Base-by-base conservation (phyloP, 2,329 filamentous ascomycete genomes). In the Parascedosporium putredinis region DNA sequence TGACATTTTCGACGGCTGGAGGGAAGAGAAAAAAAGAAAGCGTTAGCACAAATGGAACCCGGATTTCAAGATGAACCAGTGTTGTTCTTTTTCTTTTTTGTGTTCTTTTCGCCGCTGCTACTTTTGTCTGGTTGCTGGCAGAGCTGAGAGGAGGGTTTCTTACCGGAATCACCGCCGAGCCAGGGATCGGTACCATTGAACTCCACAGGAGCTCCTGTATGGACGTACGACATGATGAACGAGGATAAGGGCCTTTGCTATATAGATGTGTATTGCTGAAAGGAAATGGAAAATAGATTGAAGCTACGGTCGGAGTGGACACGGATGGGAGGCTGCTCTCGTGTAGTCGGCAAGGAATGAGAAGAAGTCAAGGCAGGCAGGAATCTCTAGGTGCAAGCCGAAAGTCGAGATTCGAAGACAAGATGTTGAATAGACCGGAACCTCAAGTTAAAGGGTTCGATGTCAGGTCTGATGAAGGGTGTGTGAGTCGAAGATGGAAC, bases 1-100 rank as follows among this genome's bases (percentile, higher is more conserved):
- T 97, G 64, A 96, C 69, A 70, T 97, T 96, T 62, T 88, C 83
- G 63, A 73, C 78, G 59, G 75, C 90, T n/a, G n/a, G n/a, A n/a
- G n/a, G n/a, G n/a, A n/a, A n/a, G n/a, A n/a, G n/a, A 20, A 24
- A 23, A 47, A 20, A 40, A 6, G 22, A 50, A 49, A 24, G n/a
- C n/a, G 38, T 24, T 22, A n/a, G 36, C 27, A n/a, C 31, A 20
- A 50, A 47, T 54, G 52, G n/a, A n/a, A n/a, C n/a, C n/a, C n/a
- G n/a, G n/a, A n/a, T n/a, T n/a, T n/a, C n/a, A n/a, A n/a, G n/a
- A n/a, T n/a, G n/a, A n/a, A n/a, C n/a, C n/a, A n/a, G n/a, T n/a
- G n/a, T n/a, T n/a, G n/a, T n/a, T n/a, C n/a, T n/a, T n/a, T n/a
- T n/a, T n/a, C n/a, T n/a, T n/a, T n/a, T n/a, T n/a, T n/a, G n/a